These are phyloP conservation scores for Jaminaea rosea DNA, from an alignment of 1,284 basidiomycete genomes.

Conservation along the genomic window DNA sequence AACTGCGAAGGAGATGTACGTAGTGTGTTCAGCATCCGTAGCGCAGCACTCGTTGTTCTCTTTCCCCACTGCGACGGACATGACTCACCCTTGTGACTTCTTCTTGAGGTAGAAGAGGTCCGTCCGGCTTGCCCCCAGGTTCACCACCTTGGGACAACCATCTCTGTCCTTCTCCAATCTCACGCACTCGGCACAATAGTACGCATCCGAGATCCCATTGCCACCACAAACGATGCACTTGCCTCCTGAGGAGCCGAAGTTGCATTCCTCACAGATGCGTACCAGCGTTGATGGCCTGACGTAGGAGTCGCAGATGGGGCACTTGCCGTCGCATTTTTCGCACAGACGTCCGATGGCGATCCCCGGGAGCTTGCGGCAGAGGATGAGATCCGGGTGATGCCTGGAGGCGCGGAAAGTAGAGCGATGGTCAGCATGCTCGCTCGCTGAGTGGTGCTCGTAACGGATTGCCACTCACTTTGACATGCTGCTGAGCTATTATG, in stretches of 20 bases:
- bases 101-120: slow-evolving; percentile 37
- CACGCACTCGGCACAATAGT: slow-evolving; percentile 59
- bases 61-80: not conserved
- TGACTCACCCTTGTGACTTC: slow-evolving; percentile 23
- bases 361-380: slow-evolving; percentile 91
- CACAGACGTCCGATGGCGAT: slow-evolving; percentile 91
- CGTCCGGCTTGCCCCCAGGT: slow-evolving; percentile 59
- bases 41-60: slow-evolving; percentile 13
- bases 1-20: not conserved
- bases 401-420: slow-evolving; percentile 4
- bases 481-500: not conserved
- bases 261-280: slow-evolving; percentile 97
- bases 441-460: not conserved
- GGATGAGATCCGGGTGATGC: slow-evolving; percentile 68
- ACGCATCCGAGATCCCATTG: slow-evolving; percentile 43
- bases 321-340: slow-evolving; percentile 99
- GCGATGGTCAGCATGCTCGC: not conserved
- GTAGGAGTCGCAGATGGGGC: slow-evolving; percentile 98
- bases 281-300: slow-evolving; percentile 96
- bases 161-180: slow-evolving; percentile 93
- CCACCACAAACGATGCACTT: slow-evolving; percentile 81
- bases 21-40: not conserved
- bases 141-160: slow-evolving; percentile 97
- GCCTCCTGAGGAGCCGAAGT: slow-evolving; percentile 89
- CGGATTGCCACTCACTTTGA: not conserved